Percentiles rank a stretch among this genome's conserved stretches.
Evolutionary conservation across 495 filamentous ascomycete species (phyloP).

Genomic region (Letharia lupina): DNA sequence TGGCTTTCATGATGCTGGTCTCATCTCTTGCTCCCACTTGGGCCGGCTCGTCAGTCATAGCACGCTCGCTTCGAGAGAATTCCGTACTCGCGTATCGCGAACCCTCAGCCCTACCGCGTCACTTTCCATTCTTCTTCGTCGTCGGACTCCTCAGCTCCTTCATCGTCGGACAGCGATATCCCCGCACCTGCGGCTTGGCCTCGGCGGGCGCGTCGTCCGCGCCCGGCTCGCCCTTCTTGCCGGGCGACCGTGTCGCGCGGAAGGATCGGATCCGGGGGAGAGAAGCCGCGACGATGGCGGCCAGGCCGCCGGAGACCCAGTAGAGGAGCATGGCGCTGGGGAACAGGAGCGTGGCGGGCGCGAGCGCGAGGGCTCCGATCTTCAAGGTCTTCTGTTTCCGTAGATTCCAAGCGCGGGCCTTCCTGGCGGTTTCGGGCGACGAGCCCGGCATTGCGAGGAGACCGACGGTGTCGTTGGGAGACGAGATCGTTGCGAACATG

Average conservation of each 20-base stretch:
- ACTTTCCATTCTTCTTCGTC: slow-evolving; percentile 5
- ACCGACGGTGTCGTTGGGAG: slow-evolving; percentile 20
- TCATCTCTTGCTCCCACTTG: neutral
- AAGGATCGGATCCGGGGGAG: neutral
- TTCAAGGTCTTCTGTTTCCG: slow-evolving; percentile 27
- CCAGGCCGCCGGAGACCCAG: slow-evolving; percentile 51
- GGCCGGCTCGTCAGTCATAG: neutral
- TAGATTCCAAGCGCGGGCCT: neutral
- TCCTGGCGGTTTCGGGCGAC: slow-evolving; percentile 21
- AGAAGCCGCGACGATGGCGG: slow-evolving; percentile 7
- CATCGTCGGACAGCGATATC: slow-evolving; percentile 8
- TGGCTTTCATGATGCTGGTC: neutral
- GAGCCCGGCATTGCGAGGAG: slow-evolving; percentile 16
- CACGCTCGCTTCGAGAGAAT: neutral
- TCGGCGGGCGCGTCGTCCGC: too few species aligned
- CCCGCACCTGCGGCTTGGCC: neutral
- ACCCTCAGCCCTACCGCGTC: neutral
- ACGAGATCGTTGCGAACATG: slow-evolving; percentile 38
- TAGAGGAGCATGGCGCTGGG: slow-evolving; percentile 62
- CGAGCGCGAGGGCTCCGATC: slow-evolving; percentile 34
- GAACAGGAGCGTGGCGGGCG: slow-evolving; percentile 42
- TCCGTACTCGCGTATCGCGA: neutral
- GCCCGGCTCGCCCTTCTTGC: too few species aligned
- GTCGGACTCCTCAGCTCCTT: neutral
- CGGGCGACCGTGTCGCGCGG: neutral